Percentiles rank a stretch among this genome's conserved stretches.
Conservation (phyloP, 2,329 filamentous ascomycete genomes). For the Colletotrichum eleusines region DNA sequence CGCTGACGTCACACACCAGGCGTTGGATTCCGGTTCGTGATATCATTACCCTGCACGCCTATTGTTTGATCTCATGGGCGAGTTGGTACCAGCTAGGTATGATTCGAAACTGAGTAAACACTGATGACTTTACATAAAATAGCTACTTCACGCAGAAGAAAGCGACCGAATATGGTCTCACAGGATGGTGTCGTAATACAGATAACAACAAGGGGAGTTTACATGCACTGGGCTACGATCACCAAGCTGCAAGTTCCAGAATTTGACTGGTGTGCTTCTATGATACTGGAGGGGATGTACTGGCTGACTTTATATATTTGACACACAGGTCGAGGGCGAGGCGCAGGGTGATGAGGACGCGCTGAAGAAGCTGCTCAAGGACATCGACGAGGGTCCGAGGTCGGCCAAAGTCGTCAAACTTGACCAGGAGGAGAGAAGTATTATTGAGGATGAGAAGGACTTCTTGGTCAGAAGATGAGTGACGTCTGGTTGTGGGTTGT, state of each 20-base stretch:
- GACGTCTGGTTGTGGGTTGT: background rate
- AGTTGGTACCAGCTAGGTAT: background rate
- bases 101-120: background rate
- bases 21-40: conserved; percentile 65
- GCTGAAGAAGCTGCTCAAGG: conserved; percentile 77
- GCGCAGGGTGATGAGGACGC: conserved; percentile 79
- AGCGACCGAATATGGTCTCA: conserved; percentile 63
- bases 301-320: conserved; percentile 32
- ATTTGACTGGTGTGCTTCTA: background rate
- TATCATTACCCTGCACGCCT: background rate
- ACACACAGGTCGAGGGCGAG: conserved; percentile 84
- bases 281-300: background rate
- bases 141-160: conserved; percentile 68
- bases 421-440: conserved; percentile 74
- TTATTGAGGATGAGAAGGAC: conserved; percentile 73
- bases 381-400: conserved; percentile 80
- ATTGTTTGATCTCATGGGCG: background rate
- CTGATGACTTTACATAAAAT: conserved; percentile 2
- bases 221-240: background rate
- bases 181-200: conserved; percentile 73
- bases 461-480: conserved; percentile 67
- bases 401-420: conserved; percentile 80
- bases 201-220: conserved; percentile 63
- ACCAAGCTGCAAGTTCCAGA: background rate
- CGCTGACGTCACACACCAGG: conserved; percentile 56